Evolutionary conservation across 164 flowering plant genomes (phyloP).

Genomic region (Magnolia kwangsiensis): DNA sequence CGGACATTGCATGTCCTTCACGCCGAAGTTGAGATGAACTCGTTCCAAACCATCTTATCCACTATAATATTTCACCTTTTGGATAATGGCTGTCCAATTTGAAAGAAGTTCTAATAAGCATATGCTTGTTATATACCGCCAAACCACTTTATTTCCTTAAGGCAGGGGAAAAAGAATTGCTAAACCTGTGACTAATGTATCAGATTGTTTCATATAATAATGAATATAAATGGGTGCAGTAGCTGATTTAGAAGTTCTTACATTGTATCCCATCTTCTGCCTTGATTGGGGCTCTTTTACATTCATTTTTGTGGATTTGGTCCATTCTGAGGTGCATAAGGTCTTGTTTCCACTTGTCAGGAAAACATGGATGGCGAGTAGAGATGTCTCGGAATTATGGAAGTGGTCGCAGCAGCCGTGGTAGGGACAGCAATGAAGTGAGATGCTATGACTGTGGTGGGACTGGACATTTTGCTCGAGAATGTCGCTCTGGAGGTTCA

Average conservation of each 20-base stretch:
- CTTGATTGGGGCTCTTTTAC: neutral
- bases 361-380: constrained; percentile 94
- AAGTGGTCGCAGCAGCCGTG: constrained; percentile 55
- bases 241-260: neutral
- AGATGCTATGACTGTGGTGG: constrained; percentile 96
- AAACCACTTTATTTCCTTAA: too few relatives aligned
- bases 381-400: constrained; percentile 80
- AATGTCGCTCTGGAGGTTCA: constrained; percentile 46
- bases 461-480: constrained; percentile 93
- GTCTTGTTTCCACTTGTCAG: constrained; percentile 23
- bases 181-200: too few relatives aligned
- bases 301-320: neutral
- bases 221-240: neutral
- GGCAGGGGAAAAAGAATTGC: too few relatives aligned
- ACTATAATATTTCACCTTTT: neutral
- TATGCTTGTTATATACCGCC: neutral
- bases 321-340: neutral
- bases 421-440: constrained; percentile 68
- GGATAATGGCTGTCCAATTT: neutral
- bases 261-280: neutral
- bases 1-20: too few relatives aligned
- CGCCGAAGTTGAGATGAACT: too few relatives aligned
- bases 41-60: neutral
- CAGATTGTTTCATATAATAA: neutral
- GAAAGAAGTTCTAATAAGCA: neutral